Base-by-base conservation (phyloP, 192 early-diverging fungal genomes). In the Spizellomyces sp. region DNA sequence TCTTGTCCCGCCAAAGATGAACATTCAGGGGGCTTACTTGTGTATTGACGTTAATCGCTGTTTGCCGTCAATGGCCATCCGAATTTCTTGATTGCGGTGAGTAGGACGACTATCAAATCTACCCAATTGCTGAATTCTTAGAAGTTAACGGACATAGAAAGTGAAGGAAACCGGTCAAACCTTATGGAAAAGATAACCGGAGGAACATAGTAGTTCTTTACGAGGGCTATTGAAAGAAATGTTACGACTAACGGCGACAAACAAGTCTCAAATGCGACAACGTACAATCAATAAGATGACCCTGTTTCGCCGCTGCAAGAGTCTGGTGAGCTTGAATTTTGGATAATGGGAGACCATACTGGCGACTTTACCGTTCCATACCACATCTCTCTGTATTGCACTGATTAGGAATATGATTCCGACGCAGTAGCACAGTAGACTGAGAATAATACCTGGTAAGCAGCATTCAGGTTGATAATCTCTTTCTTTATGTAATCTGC, bases 171-270 rank as follows among this genome's bases (percentile, higher is more conserved):
- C 27, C 1, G 27, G 27, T 12, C 4, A 10, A 36, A 54, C 19
- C 62, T 14, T 9, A 67, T 67, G n/a, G 71, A 66, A 46, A 74
- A 74, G 21, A 74, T 74, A 21, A 74, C 64, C 6, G 63, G 63
- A 42, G 71, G 71, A 46, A 74, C 65, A 41, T 66, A 67, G 41
- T 66, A 74, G 64, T 74, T 66, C 65, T 74, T 74, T n/a, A 74
- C 45, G 1, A 74, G 9, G 6, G 69, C 22, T 46, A 22, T 2
- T n/a, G 4, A 15, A 15, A 36, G 27, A 2, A 46, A 36, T 36
- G 27, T 36, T 47, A 36, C 42, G 9, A 17, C 45, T 10, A 12
- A 42, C 63, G 41, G 14, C 9, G 42, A 14, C 14, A 22, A 46
- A 0, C 4, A 47, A 9, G 12, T 22, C 12, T 27, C 10, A 15